Conservation (phyloP, 78 protist species). For the Planoprotostelium fungivorum region DNA sequence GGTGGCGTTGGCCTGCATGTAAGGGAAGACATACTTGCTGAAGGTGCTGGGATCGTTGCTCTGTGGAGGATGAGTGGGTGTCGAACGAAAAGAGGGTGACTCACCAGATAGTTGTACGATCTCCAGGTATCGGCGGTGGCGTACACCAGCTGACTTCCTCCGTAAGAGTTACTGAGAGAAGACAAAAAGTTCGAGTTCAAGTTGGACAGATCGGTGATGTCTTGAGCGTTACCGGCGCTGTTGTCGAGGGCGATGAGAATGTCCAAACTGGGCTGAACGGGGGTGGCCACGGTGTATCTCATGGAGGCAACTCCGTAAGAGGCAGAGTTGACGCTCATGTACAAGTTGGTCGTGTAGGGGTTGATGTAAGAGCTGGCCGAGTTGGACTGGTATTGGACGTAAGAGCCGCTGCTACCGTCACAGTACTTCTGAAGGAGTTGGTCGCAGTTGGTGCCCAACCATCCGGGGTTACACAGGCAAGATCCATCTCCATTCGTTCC, state of each 20-base stretch:
- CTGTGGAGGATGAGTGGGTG: no score
- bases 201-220: not conserved
- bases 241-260: not conserved
- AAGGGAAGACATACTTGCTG: not conserved
- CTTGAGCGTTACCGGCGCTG: not conserved
- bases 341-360: not conserved
- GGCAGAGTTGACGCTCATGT: not conserved
- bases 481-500: conserved; percentile 33
- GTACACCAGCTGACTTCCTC: not conserved
- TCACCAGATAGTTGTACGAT: not conserved
- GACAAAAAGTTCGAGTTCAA: not conserved
- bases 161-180: not conserved
- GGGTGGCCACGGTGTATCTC: not conserved
- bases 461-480: conserved; percentile 35
- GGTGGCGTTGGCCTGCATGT: not conserved
- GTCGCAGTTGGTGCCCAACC: conserved; percentile 14
- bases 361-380: not conserved
- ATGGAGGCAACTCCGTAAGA: not conserved
- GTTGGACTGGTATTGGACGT: not conserved
- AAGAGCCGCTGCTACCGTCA: not conserved
- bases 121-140: not conserved
- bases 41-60: not conserved
- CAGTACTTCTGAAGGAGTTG: not conserved
- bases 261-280: not conserved
- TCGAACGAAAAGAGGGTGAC: no score